A percentile compares a stretch with the other conserved stretches of the same genome.
Conservation (phyloP, 768 basidiomycete genomes). For the Auriscalpium microsporum region DNA sequence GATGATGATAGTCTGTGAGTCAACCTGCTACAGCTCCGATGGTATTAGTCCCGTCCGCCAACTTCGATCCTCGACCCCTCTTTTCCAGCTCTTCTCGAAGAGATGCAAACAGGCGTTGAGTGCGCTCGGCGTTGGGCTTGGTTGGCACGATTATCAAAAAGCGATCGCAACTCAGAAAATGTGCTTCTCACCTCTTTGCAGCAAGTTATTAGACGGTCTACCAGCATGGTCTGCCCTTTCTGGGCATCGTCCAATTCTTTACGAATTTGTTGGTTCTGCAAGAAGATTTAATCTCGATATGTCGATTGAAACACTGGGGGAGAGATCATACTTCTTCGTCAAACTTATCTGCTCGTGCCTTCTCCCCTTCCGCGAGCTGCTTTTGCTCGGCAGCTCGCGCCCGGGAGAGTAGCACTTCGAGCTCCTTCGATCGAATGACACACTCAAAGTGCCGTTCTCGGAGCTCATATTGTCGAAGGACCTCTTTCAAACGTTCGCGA, state of each 20-base stretch:
- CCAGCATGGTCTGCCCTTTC: constrained; percentile 67
- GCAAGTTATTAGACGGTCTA: constrained; percentile 77
- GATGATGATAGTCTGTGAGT: background rate
- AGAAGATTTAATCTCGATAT: background rate
- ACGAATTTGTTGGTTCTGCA: constrained; percentile 56
- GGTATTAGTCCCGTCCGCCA: constrained; percentile 10
- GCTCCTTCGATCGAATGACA: constrained; percentile 84
- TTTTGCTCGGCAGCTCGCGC: constrained; percentile 85
- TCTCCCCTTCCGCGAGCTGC: constrained; percentile 73
- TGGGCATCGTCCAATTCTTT: constrained; percentile 78
- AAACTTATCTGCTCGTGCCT: constrained; percentile 50
- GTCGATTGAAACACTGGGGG: no score
- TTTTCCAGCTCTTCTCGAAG: constrained; percentile 79
- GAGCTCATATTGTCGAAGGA: constrained; percentile 81
- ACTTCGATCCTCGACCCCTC: constrained; percentile 34
- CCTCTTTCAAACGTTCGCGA: constrained; percentile 78
- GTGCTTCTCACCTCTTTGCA: constrained; percentile 69
- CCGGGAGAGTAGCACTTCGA: constrained; percentile 79
- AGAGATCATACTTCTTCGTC: constrained; percentile 61
- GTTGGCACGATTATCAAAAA: background rate
- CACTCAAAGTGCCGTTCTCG: constrained; percentile 91
- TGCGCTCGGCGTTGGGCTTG: constrained; percentile 76
- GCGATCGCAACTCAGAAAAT: constrained; percentile 2
- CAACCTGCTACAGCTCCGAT: background rate
- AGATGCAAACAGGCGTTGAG: constrained; percentile 71